Conservation (phyloP, 2,329 filamentous ascomycete species). For the Aspergillus pseudotamarii region DNA sequence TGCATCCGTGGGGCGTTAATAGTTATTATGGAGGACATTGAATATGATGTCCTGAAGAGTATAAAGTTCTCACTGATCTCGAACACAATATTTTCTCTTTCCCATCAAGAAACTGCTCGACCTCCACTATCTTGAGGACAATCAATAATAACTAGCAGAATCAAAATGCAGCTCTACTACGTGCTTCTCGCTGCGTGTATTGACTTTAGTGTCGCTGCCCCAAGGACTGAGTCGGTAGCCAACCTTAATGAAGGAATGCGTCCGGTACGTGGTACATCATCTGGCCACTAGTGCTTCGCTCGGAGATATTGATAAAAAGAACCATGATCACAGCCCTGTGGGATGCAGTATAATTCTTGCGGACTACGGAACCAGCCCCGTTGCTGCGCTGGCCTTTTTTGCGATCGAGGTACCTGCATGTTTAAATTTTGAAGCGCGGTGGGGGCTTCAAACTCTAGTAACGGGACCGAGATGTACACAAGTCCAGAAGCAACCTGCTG, state of each 20-base stretch:
- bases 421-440: neutral
- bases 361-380: neutral
- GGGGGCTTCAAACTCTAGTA: too few relatives aligned
- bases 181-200: neutral
- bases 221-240: neutral
- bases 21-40: neutral
- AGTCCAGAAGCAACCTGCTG: too few relatives aligned
- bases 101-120: neutral
- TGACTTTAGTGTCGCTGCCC: neutral
- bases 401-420: neutral
- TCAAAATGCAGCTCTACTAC: neutral
- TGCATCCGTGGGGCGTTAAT: neutral
- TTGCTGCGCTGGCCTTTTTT: neutral
- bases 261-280: neutral
- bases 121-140: neutral
- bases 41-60: neutral
- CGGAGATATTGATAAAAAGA: neutral
- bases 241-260: neutral
- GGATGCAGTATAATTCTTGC: neutral
- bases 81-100: neutral
- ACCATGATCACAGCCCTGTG: neutral
- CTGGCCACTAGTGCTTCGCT: neutral
- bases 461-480: too few relatives aligned
- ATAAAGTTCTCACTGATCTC: neutral
- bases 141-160: neutral